Evolutionary conservation across 345 rosid genomes (phyloP).

Genomic region (Citrus maxima): DNA sequence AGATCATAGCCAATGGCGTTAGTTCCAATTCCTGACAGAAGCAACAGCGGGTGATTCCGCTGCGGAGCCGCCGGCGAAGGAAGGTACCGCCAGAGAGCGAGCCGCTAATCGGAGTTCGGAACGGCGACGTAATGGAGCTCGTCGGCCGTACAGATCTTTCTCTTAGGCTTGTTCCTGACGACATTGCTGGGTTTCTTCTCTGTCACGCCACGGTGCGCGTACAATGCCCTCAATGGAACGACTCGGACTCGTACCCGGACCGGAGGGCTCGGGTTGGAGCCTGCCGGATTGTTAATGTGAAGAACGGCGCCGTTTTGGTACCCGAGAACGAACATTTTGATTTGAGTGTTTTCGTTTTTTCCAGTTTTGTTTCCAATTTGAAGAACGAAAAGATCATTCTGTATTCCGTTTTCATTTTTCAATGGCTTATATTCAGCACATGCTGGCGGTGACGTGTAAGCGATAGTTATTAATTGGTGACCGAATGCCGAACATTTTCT

Average conservation of each 20-base stretch:
- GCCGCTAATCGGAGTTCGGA: conserved; percentile 40
- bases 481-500: no score
- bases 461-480: no score
- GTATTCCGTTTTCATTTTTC: background rate
- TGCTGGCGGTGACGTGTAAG: background rate
- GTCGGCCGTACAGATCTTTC: conserved; percentile 47
- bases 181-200: background rate
- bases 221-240: background rate
- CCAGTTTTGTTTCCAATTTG: background rate
- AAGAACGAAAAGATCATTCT: background rate
- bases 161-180: conserved; percentile 3
- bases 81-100: conserved; percentile 58
- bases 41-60: conserved; percentile 75
- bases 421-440: no score
- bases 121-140: conserved; percentile 49
- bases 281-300: background rate
- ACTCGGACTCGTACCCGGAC: background rate
- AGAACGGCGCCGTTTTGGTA: conserved; percentile 1
- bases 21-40: conserved; percentile 70
- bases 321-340: conserved; percentile 4
- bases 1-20: conserved; percentile 83
- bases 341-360: background rate
- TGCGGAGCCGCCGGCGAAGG: conserved; percentile 54
- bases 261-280: background rate
- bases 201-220: background rate